These are phyloP conservation scores for Ulmus americana DNA, from an alignment of 331 rosid species.

Conservation along the genomic window DNA sequence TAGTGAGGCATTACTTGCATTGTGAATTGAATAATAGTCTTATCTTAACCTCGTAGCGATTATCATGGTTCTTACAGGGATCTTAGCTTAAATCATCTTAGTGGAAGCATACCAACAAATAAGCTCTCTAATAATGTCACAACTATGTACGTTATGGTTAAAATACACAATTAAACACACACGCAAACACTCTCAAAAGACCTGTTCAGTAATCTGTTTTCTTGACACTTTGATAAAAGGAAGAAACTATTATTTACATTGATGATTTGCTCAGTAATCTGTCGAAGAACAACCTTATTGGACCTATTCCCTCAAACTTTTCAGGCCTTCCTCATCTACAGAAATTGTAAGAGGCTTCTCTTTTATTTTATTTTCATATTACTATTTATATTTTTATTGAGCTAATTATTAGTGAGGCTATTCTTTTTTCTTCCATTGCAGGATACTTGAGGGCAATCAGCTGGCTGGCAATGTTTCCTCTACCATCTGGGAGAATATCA, in stretches of 20 bases:
- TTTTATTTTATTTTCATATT: background rate
- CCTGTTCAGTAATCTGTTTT: background rate
- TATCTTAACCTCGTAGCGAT: background rate
- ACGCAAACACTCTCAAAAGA: background rate
- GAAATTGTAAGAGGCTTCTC: conserved; percentile 12
- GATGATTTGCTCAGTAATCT: conserved; percentile 7
- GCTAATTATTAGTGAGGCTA: too few species aligned
- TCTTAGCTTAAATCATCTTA: conserved; percentile 14
- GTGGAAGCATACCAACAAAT: conserved; percentile 20
- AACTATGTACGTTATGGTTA: conserved; percentile 13
- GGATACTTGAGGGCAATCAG: conserved; percentile 7
- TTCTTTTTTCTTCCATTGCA: background rate
- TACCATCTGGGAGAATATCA: conserved; percentile 13
- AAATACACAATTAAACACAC: too few species aligned
- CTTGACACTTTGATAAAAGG: too few species aligned
- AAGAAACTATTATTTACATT: background rate
- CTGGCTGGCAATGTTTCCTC: conserved; percentile 10
- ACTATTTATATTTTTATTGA: background rate
- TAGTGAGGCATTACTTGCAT: too few species aligned
- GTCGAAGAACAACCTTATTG: conserved; percentile 11
- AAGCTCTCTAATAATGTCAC: conserved; percentile 10
- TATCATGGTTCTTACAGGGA: conserved; percentile 4
- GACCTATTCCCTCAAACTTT: conserved; percentile 12
- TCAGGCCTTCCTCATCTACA: conserved; percentile 21
- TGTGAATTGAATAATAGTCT: background rate